A percentile compares a stretch with the other conserved stretches of the same genome.
phyloP scores from a whole-genome alignment of 257 asterid species.

The Cynanchum wilfordii region DNA sequence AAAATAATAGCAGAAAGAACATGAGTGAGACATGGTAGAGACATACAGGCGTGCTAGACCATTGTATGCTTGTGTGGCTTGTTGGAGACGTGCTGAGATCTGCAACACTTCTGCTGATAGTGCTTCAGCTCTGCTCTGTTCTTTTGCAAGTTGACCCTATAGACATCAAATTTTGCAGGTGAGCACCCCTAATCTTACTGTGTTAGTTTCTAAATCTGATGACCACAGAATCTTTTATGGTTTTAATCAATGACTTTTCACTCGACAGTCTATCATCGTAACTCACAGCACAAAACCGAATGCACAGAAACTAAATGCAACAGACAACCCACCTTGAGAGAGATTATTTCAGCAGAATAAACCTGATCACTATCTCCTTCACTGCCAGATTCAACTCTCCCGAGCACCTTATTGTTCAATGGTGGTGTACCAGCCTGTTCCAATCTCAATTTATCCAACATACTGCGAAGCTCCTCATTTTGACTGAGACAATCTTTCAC shows the following conservation, averaged over 20 bases:
- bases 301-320: background rate
- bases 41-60: slow-evolving; percentile 77
- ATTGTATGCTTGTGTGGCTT: slow-evolving; percentile 64
- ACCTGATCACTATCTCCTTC: slow-evolving; percentile 30
- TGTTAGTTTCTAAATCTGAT: background rate
- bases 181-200: background rate
- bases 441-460: slow-evolving; percentile 58
- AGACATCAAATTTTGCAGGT: slow-evolving; percentile 12
- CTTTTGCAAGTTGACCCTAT: slow-evolving; percentile 66
- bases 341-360: slow-evolving; percentile 39
- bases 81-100: slow-evolving; percentile 83
- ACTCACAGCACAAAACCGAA: background rate
- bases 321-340: slow-evolving; percentile 53
- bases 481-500: slow-evolving; percentile 71
- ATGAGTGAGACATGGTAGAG: slow-evolving; percentile 5
- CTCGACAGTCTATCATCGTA: too few relatives aligned
- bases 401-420: slow-evolving; percentile 32
- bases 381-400: slow-evolving; percentile 30
- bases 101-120: slow-evolving; percentile 73
- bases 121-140: slow-evolving; percentile 79
- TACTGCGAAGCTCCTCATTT: slow-evolving; percentile 77
- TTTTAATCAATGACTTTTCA: background rate
- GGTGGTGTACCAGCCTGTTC: slow-evolving; percentile 46
- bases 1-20: background rate
- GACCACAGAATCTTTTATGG: background rate